Percentiles rank a stretch among this genome's conserved stretches.
Conservation (phyloP, 2,329 filamentous ascomycete genomes). For the Dactylellina drechsleri region DNA sequence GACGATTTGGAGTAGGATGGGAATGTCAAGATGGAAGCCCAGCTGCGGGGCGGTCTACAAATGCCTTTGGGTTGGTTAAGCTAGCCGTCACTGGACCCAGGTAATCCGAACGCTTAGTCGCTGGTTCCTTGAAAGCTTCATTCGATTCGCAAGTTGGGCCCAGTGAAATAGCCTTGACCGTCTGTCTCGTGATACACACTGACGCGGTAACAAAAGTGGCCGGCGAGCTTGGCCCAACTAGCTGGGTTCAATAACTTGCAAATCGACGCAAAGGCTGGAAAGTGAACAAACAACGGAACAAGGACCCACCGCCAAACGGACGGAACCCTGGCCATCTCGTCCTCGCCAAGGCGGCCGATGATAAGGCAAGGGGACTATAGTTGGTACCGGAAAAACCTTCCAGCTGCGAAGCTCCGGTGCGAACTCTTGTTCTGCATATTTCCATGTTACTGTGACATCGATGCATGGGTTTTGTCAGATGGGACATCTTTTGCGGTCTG, state of each 20-base stretch:
- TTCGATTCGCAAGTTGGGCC: constrained; percentile 15
- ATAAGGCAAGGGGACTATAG: constrained; percentile 16
- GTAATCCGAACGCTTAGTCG: constrained; percentile 12
- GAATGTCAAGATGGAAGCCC: constrained; percentile 18
- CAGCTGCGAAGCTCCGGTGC: too few species aligned
- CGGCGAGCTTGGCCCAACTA: constrained; percentile 11
- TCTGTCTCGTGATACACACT: constrained; percentile 46
- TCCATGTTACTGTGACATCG: too few species aligned
- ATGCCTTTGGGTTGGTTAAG: constrained; percentile 22
- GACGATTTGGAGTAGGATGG: constrained; percentile 17
- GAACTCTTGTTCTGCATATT: too few species aligned
- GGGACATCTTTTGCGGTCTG: too few species aligned
- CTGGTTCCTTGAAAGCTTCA: not conserved
- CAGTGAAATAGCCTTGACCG: constrained; percentile 11
- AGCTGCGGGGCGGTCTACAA: constrained; percentile 27
- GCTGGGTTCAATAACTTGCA: not conserved
- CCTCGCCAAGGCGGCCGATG: constrained; percentile 28
- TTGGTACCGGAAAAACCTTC: constrained; percentile 23
- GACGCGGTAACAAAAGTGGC: constrained; percentile 22
- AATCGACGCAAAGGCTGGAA: not conserved
- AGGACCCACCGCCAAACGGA: not conserved
- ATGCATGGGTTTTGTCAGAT: too few species aligned
- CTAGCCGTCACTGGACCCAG: constrained; percentile 27
- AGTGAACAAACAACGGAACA: not conserved
- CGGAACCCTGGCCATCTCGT: constrained; percentile 18